Evolutionary conservation across 768 basidiomycete species (phyloP), one percentile per base, ranked within the genome.

Genomic region (Suillus ampliporus): DNA sequence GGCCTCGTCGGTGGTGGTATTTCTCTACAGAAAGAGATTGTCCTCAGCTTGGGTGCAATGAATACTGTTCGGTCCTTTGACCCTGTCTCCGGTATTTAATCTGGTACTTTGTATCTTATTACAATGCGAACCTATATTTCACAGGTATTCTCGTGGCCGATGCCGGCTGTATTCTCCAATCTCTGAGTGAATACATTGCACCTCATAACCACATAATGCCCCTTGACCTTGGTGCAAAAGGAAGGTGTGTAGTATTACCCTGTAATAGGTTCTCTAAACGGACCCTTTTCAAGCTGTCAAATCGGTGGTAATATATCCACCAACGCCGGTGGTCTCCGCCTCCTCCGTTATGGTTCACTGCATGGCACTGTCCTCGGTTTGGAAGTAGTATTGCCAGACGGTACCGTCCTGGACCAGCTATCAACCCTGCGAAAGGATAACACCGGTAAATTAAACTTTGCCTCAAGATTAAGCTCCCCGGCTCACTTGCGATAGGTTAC

Each of bases 271-370:
- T 63, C 41, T 60, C 52, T 60, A 13, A 10, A 13, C 59, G 63
- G 48, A 64, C 54, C 17, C 34, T 44, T 19, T 37, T 62, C 38
- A 72, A 93, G 93, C 69, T 99, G 97, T 81, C 97, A 99, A 71
- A 96, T 99, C 66, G 97, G 97, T 53, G 97, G 97, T 38, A 98
- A 99, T 75, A 84, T 99, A 31, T 88, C 97, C 1, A 99, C 97
- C 5, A 99, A 99, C 71, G 97, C 97, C 31, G 97, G 97, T 21
- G 97, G 97, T n/a, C 84, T 99, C 9, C 87, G 97, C 2, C 83
- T 99, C 26, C 78, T 99, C 46, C 87, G 97, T 26, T 99, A 99
- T 71, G 97, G 97, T 51, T 95, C 94, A 43, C 81, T 99, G 5
- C 97, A 97, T 71, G 97, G 97, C 21, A 89, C 89, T 14, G 97